Base-by-base conservation (phyloP, 768 basidiomycete genomes). In the Mycena filopes region DNA sequence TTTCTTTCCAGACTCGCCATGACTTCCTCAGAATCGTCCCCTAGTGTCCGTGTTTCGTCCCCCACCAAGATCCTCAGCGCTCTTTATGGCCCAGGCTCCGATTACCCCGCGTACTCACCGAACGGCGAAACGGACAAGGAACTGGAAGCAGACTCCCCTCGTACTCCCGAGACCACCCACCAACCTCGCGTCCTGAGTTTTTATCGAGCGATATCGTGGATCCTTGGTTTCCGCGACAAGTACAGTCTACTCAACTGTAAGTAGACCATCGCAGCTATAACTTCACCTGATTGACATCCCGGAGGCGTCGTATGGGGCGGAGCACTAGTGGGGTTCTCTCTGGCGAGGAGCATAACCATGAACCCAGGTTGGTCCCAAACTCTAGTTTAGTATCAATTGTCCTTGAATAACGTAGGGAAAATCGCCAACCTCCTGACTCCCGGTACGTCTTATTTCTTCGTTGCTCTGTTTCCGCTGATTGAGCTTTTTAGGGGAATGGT, bases 261-360 rank as follows among this genome's bases (percentile, higher is more conserved):
- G 71, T 53, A n/a, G n/a, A n/a, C 25, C 21, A 21, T 25, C 21
- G 45, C 31, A 25, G 13, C 29, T 38, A 12, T 40, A 7, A 23
- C 4, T 21, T 45, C 51, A 21, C 6, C 41, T 50, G 7, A 58
- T 49, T 62, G 25, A 63, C 61, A n/a, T 20, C 45, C 21, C 15
- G 21, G 9, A 75, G 74, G 68, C 29, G 54, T 74, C 26, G n/a
- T 73, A 31, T 74, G 68, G 63, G 74, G 74, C 15, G 74, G 74
- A n/a, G 73, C 74, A 2, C 33, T 74, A 25, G 51, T 74, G 0
- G 74, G 74, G 18, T 75, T 70, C 55, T 74, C 67, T 51, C 68
- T 75, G 4, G 68, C 72, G 3, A 53, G 73, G 21, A 63, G 66
- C 23, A 28, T 67, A 10, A 69, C 64, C 36, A 68, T 74, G 70